Conservation (phyloP, 805 yeast genomes). For the Zygosaccharomyces siamensis region DNA sequence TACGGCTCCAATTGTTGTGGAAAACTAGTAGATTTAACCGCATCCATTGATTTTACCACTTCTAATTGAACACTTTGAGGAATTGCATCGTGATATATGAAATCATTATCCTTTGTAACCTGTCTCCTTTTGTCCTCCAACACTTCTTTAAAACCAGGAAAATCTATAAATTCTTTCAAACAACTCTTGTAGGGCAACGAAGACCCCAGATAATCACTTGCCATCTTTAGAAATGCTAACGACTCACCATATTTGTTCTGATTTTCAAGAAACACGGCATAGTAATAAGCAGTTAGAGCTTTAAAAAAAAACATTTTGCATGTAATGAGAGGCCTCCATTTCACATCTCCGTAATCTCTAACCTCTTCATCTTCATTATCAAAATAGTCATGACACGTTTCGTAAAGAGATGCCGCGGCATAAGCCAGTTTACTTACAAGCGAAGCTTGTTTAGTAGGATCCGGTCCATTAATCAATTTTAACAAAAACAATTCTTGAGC, state of each 20-base stretch:
- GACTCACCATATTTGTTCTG: constrained; percentile 68
- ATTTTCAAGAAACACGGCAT: constrained; percentile 51
- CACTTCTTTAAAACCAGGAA: constrained; percentile 30
- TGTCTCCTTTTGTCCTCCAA: constrained; percentile 36
- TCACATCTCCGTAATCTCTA: constrained; percentile 37
- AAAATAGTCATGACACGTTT: constrained; percentile 45
- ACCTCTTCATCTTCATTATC: constrained; percentile 35
- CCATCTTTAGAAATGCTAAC: constrained; percentile 55
- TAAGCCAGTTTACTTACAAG: constrained; percentile 72
- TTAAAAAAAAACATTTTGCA: constrained; percentile 53
- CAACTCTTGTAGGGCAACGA: constrained; percentile 33
- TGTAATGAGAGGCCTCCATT: constrained; percentile 50
- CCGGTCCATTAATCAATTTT: constrained; percentile 45
- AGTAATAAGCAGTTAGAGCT: constrained; percentile 56
- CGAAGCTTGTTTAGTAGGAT: constrained; percentile 51
- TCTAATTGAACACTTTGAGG: constrained; percentile 47
- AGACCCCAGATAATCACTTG: constrained; percentile 39
- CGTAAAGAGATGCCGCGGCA: constrained; percentile 54
- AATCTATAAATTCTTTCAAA: constrained; percentile 35
- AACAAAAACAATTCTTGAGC: constrained; percentile 80
- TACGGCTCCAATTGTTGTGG: constrained; percentile 47
- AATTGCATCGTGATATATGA: constrained; percentile 73
- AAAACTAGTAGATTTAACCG: constrained; percentile 64
- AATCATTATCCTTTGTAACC: constrained; percentile 79
- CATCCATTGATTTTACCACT: constrained; percentile 47